phyloP scores from a whole-genome alignment of 345 rosid genomes.

The Syzygium jambos region DNA sequence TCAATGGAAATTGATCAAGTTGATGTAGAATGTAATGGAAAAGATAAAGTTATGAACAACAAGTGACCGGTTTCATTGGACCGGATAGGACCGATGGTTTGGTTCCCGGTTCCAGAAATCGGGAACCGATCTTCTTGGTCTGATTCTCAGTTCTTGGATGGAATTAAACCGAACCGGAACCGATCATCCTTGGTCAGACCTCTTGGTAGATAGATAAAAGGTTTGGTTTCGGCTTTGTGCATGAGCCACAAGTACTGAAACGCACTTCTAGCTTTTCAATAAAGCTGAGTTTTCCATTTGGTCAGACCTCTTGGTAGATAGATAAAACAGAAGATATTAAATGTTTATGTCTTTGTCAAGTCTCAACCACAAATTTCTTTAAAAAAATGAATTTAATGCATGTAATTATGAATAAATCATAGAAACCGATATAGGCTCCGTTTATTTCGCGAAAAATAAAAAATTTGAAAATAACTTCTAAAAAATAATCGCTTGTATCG shows the following conservation, averaged over 20 bases:
- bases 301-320: not conserved
- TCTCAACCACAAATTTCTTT: not conserved
- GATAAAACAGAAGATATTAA: not conserved
- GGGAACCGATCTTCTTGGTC: no score
- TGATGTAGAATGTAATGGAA: conserved; percentile 10
- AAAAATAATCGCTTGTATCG: no score
- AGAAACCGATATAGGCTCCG: no score
- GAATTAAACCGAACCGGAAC: no score
- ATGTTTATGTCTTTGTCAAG: not conserved
- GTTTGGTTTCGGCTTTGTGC: not conserved
- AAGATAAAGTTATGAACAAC: not conserved
- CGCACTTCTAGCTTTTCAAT: not conserved
- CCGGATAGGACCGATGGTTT: no score
- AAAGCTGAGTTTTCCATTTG: not conserved
- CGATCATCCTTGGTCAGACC: no score
- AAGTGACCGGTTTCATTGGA: no score
- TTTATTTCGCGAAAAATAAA: no score
- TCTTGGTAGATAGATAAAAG: not conserved
- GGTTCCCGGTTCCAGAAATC: no score
- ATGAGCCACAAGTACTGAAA: not conserved
- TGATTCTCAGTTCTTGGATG: no score
- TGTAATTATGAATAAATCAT: not conserved
- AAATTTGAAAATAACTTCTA: no score
- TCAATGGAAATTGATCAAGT: conserved; percentile 10
- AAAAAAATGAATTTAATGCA: not conserved